Evolutionary conservation across 2,329 filamentous ascomycete genomes (phyloP), one percentile per base, ranked within the genome.

Genomic region (Coniella vitis): DNA sequence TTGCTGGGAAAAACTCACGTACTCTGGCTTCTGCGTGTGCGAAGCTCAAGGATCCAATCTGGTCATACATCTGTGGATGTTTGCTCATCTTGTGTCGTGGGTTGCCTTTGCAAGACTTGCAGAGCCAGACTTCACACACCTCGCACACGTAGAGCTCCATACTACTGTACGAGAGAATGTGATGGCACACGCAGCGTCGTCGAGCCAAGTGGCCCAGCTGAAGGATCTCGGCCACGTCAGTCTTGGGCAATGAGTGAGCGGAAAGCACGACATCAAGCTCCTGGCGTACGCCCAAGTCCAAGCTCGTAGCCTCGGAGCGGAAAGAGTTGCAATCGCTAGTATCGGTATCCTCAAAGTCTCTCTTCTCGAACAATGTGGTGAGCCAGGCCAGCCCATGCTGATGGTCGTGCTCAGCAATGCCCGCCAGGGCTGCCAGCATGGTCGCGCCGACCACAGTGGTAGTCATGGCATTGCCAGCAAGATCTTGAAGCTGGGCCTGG

Each of bases 401-500:
- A 7, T n/a, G 1, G 13, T 14, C 37, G 4, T 44, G 20, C 7
- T 22, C 22, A 7, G 51, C 51, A 12, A 53, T 19, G 4, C 39
- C 31, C 2, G 40, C 39, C 1, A 90, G 62, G 0, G 79, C 74
- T 1, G 79, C 69, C 2, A 87, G 57, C 1, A 86, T 73, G 0
- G 78, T 76, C 2, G 76, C 71, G 3, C 82, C 84, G 9, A 90
- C 79, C 1, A 89, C 83, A 0, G 86, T 85, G 0, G 79, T 80
- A 1, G 78, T 81, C 87, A 91, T 91, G 0, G 87, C 87, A 61
- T 93, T 91, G 0, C 87, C 87, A 2, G 84, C 85, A 2, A 91
- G 67, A 55, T 89, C 79, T 54, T 83, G 79, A 2, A 87, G 68
- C 16, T 90, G 69, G 1, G 66, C 63, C 40, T 82, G 71, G 0